These are phyloP conservation scores for Claviceps sorghi DNA, from an alignment of 2,329 filamentous ascomycete genomes.

Conservation along the genomic window DNA sequence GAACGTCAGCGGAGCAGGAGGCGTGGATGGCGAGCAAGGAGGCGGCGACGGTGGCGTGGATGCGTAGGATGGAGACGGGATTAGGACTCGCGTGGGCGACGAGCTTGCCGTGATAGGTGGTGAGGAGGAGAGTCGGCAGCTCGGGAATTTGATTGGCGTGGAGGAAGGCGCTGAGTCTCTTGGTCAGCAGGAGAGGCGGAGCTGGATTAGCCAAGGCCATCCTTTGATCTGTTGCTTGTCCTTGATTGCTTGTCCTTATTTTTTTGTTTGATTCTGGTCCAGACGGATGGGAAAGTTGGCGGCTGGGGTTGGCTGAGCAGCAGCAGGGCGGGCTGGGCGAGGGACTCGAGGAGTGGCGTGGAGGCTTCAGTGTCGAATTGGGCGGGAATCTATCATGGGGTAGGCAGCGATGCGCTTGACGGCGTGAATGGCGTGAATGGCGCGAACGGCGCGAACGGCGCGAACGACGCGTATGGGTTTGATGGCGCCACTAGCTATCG, in stretches of 20 bases:
- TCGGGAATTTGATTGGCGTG: slow-evolving; percentile 40
- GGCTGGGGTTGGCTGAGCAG: not conserved
- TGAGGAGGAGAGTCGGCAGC: slow-evolving; percentile 45
- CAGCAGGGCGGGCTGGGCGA: not conserved
- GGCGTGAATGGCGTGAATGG: not conserved
- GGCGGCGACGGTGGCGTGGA: slow-evolving; percentile 48
- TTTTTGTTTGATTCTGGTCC: not conserved
- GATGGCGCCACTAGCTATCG: not conserved
- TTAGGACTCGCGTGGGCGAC: slow-evolving; percentile 45
- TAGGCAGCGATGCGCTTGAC: not conserved
- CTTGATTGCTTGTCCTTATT: not conserved
- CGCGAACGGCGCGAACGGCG: too few species aligned
- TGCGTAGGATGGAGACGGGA: slow-evolving; percentile 42
- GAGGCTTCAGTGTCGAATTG: not conserved
- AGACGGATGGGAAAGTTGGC: too few species aligned
- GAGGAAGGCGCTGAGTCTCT: slow-evolving; percentile 48
- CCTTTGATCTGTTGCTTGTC: not conserved
- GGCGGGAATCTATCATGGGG: not conserved
- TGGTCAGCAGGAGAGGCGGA: slow-evolving; percentile 48
- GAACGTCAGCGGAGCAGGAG: slow-evolving; percentile 25
- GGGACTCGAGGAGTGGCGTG: not conserved
- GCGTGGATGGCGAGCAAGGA: slow-evolving; percentile 46
- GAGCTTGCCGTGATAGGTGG: slow-evolving; percentile 46
- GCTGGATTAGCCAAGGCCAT: slow-evolving; percentile 27
- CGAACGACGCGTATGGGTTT: too few species aligned